Evolutionary conservation across 148 eudicot species (phyloP), one percentile per base, ranked within the genome.

Genomic region (Chenopodium formosanum): DNA sequence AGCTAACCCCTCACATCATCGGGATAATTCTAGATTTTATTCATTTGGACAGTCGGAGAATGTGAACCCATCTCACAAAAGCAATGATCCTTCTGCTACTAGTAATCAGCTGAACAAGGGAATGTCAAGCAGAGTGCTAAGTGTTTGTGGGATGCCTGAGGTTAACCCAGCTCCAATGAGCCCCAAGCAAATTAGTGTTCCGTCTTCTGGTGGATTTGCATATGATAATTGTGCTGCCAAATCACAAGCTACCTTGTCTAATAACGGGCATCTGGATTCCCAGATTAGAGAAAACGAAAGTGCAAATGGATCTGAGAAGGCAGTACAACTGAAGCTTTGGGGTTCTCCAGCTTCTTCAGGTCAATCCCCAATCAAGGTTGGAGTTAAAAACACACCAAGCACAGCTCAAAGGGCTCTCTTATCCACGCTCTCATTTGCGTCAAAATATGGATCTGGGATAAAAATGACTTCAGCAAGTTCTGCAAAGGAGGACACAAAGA

Each of bases 361-460:
- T 64, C 82, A 63, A 19, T 50, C 47, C 72, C 44, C 67, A 44
- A 65, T 50, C 32, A 74, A 19, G 6, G 60, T 76, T 65, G 81
- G 69, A 44, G 48, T 48, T 14, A 86, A 73, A 53, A 76, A 56
- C 68, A 74, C 63, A 44, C 68, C 87, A 23, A 79, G 79, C 85
- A 74, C 88, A 20, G 82, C 89, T 77, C 88, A 88, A 47, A 92
- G 77, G 81, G 91, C 92, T n/a, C 91, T 91, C 63, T 83, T 69
- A 56, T 92, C 97, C 19, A 87, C 93, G 17, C 85, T 92, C 34
- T 90, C 94, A 76, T 89, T 92, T 78, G 98, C 97, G 13, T 88
- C 90, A 17, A 86, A 85, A 81, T 85, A 77, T 32, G 90, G 91
- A 66, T 82, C 94, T 73, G 79, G 80, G 40, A 84, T 89, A 19